A percentile compares a stretch with the other conserved stretches of the same genome.
These are phyloP conservation scores for Colletotrichum orbiculare DNA, from an alignment of 2,329 filamentous ascomycete species.

Conservation along the genomic window DNA sequence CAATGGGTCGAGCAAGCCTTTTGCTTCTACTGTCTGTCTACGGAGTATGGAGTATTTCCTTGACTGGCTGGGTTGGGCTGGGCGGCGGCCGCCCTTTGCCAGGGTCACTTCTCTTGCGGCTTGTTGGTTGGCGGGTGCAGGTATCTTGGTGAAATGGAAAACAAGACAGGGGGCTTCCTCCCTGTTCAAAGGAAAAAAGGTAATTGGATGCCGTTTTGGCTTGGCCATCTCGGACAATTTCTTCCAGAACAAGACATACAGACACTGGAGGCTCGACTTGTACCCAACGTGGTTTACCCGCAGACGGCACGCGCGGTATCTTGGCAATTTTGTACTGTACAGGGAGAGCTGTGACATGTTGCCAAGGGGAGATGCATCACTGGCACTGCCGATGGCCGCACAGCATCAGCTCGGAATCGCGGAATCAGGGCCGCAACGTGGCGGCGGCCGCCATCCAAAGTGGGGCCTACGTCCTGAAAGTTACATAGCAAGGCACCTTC, in stretches of 20 bases:
- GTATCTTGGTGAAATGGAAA: background rate
- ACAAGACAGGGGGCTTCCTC: too few species aligned
- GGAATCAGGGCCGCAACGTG: conserved; percentile 18
- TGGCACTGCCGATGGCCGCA: too few species aligned
- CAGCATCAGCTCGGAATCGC: too few species aligned
- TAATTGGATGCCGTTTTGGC: background rate
- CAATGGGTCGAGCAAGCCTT: background rate
- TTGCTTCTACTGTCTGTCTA: too few species aligned
- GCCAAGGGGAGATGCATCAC: too few species aligned
- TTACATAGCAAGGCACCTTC: too few species aligned
- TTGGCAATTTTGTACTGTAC: background rate
- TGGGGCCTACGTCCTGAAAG: background rate
- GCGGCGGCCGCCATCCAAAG: conserved; percentile 16
- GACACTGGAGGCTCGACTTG: background rate
- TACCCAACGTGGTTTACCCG: background rate
- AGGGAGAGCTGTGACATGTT: too few species aligned
- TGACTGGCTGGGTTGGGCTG: background rate
- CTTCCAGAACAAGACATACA: background rate
- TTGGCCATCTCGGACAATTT: background rate
- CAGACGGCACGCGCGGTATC: background rate
- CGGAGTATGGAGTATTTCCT: background rate
- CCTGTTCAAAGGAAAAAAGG: too few species aligned
- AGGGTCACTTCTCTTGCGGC: background rate
- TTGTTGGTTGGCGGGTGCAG: conserved; percentile 1
- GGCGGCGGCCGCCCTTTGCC: conserved; percentile 10